Percentiles rank a stretch among this genome's conserved stretches.
These are phyloP conservation scores for Candolleomyces aberdarensis DNA, from an alignment of 768 basidiomycete species.

Conservation along the genomic window DNA sequence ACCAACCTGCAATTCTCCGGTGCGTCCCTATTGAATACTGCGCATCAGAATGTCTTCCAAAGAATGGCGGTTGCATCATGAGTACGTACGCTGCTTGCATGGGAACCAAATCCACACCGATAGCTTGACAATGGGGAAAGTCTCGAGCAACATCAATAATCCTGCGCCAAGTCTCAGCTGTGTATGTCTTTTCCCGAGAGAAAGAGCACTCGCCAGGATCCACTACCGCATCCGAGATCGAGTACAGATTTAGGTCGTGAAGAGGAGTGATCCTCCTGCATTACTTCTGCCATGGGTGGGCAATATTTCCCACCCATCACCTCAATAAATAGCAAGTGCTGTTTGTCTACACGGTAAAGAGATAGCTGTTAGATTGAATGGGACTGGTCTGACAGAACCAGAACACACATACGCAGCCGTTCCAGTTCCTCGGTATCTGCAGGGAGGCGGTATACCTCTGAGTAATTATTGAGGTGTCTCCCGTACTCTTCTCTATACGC, in stretches of 20 bases:
- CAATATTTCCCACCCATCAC: conserved; percentile 65
- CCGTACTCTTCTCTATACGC: conserved; percentile 47
- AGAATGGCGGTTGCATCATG: too few relatives aligned
- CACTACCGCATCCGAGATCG: conserved; percentile 80
- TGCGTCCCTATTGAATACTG: too few relatives aligned
- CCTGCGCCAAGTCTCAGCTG: conserved; percentile 36
- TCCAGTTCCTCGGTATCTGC: conserved; percentile 77
- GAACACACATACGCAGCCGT: conserved; percentile 54
- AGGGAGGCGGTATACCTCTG: conserved; percentile 74
- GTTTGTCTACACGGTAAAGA: conserved; percentile 47
- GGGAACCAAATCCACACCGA: conserved; percentile 78
- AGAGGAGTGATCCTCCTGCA: conserved; percentile 30
- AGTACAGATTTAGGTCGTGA: conserved; percentile 57
- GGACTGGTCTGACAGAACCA: not conserved
- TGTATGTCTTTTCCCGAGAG: not conserved
- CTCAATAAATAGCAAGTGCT: conserved; percentile 62
- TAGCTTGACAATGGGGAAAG: conserved; percentile 64
- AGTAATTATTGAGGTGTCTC: conserved; percentile 71
- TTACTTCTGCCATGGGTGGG: conserved; percentile 51
- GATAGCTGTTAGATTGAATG: conserved; percentile 3
- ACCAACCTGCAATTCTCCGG: not conserved
- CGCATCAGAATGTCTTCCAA: too few relatives aligned
- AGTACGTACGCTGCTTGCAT: too few relatives aligned
- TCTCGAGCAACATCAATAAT: conserved; percentile 71
- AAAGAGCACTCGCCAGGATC: conserved; percentile 52